Conservation (phyloP, 106 monocot species). For the Dendrobium chrysotoxum region DNA sequence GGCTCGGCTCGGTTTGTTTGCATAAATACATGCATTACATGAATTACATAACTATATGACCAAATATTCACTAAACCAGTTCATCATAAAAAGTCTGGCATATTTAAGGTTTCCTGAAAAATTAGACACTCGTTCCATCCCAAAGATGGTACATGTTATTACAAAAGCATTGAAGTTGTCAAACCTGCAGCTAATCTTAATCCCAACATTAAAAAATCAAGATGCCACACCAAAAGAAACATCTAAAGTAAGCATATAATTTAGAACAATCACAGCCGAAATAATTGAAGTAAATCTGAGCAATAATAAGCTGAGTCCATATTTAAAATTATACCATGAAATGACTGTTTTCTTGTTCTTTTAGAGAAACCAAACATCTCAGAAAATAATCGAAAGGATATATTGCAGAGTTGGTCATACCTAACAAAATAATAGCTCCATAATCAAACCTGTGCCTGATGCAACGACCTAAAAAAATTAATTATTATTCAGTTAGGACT, state of each 20-base stretch:
- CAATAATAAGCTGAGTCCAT: not conserved
- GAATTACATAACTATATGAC: no score
- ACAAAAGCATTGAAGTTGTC: not conserved
- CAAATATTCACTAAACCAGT: no score
- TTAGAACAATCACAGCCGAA: not conserved
- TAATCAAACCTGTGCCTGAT: conserved; percentile 85
- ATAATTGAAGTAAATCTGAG: not conserved
- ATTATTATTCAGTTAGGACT: not conserved
- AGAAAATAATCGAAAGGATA: not conserved
- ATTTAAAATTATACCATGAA: no score
- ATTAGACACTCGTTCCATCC: no score
- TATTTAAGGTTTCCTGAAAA: no score
- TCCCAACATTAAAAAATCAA: not conserved
- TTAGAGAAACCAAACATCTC: not conserved
- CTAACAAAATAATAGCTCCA: conserved; percentile 85
- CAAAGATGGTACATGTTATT: no score
- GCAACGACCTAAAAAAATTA: conserved; percentile 70
- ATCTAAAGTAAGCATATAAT: no score
- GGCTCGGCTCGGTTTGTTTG: no score
- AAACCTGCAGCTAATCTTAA: not conserved
- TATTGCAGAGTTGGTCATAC: conserved; percentile 21
- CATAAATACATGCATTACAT: no score
- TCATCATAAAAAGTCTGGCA: no score
- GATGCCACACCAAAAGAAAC: not conserved
- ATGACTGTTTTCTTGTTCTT: not conserved